A percentile compares a stretch with the other conserved stretches of the same genome.
Evolutionary conservation across 192 early-diverging fungal genomes (phyloP).

Genomic region (Backusella tuberculispora): DNA sequence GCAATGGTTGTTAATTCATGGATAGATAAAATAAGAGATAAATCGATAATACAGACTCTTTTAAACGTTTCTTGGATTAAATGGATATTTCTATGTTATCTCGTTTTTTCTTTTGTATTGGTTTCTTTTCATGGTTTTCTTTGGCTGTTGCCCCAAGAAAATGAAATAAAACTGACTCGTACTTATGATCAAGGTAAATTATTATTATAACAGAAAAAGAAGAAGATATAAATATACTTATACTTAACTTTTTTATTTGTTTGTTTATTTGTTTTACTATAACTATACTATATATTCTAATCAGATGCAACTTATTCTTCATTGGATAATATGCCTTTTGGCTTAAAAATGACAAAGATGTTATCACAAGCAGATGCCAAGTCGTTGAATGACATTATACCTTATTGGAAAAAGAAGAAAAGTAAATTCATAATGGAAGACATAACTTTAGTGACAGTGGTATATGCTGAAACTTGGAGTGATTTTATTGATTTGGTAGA

Average conservation of each 20-base stretch:
- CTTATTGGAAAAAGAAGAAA: conserved; percentile 42
- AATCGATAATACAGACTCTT: background rate
- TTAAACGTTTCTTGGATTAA: background rate
- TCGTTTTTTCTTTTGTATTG: background rate
- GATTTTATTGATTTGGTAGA: conserved; percentile 49
- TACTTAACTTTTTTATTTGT: too few species aligned
- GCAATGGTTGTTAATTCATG: background rate
- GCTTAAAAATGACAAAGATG: conserved; percentile 38
- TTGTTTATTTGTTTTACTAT: too few species aligned
- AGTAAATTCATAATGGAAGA: conserved; percentile 31
- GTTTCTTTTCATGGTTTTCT: background rate
- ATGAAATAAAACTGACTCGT: background rate
- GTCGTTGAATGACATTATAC: conserved; percentile 24
- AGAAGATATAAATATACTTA: background rate
- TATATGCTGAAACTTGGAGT: conserved; percentile 45
- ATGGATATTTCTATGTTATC: background rate
- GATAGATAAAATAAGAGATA: conserved; percentile 8
- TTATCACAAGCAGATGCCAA: conserved; percentile 25
- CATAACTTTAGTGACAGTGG: conserved; percentile 48
- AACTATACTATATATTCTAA: too few species aligned
- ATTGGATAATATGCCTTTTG: conserved; percentile 32
- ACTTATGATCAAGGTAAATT: conserved; percentile 37
- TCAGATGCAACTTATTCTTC: conserved; percentile 32
- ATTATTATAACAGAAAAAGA: background rate
- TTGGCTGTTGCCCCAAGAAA: background rate